Percentiles rank a stretch among this genome's conserved stretches.
These are phyloP conservation scores for Gymnopilus dilepis DNA, from an alignment of 768 basidiomycete genomes.

Conservation along the genomic window DNA sequence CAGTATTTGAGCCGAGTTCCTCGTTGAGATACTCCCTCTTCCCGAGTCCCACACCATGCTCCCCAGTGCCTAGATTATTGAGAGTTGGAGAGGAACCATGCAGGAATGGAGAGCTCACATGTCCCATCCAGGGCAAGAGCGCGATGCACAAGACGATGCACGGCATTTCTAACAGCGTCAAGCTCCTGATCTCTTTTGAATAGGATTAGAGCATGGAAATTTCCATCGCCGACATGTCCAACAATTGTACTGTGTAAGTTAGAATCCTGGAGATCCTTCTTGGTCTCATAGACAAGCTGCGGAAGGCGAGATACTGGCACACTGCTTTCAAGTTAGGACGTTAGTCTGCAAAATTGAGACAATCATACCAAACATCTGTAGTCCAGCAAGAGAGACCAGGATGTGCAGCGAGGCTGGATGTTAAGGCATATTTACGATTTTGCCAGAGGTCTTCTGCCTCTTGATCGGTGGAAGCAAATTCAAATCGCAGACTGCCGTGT, in stretches of 20 bases:
- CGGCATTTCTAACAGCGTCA: constrained; percentile 56
- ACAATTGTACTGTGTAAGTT: constrained; percentile 73
- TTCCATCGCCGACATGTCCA: constrained; percentile 82
- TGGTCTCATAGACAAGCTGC: constrained; percentile 76
- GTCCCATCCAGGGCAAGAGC: constrained; percentile 79
- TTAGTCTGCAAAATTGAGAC: neutral
- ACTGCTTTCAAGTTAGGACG: constrained; percentile 33
- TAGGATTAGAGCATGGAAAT: constrained; percentile 59
- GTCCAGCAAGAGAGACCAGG: constrained; percentile 79
- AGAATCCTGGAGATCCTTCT: constrained; percentile 69
- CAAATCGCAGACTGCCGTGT: constrained; percentile 71
- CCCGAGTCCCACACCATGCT: constrained; percentile 88
- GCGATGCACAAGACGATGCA: constrained; percentile 74
- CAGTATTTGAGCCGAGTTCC: constrained; percentile 86
- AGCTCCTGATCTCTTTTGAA: constrained; percentile 67
- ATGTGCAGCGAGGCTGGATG: constrained; percentile 66
- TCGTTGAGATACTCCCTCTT: constrained; percentile 82
- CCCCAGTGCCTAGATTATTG: constrained; percentile 66
- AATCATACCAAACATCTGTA: constrained; percentile 88
- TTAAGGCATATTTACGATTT: constrained; percentile 84
- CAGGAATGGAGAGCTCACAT: constrained; percentile 47
- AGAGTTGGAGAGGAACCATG: neutral
- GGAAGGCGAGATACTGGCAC: constrained; percentile 76
- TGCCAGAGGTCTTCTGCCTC: constrained; percentile 84
- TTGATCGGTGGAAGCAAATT: constrained; percentile 74